A percentile compares a stretch with the other conserved stretches of the same genome.
Conservation (phyloP, 108 stramenopile genomes). For the Nannochloropsis granulata region DNA sequence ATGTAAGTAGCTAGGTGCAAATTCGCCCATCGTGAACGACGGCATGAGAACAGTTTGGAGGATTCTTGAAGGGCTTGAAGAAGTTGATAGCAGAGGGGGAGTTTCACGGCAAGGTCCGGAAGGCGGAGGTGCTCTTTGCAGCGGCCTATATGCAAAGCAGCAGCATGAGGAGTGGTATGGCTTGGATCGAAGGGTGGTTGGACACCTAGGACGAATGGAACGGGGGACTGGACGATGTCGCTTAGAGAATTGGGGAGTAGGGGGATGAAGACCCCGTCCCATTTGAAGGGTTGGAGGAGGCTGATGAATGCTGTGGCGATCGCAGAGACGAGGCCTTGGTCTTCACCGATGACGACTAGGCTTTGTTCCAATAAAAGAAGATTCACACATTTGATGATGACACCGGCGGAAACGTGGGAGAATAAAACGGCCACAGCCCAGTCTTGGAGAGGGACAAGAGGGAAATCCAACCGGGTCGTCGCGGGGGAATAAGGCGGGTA, state of each 20-base stretch:
- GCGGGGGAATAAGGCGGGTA: not conserved
- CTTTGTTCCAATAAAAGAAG: not conserved
- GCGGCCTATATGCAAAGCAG: not conserved
- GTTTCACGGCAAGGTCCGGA: not conserved
- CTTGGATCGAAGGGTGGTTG: not conserved
- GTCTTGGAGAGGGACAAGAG: not conserved
- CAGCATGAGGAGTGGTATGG: not conserved
- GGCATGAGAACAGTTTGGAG: not conserved
- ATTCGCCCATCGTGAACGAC: not conserved
- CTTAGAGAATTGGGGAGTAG: not conserved
- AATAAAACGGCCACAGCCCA: not conserved
- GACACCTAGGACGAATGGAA: not conserved
- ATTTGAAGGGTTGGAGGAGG: not conserved
- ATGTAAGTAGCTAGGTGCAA: not conserved
- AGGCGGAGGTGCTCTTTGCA: not conserved
- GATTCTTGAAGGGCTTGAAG: not conserved
- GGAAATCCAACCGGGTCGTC: not conserved
- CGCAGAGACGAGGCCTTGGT: not conserved
- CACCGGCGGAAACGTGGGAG: not conserved
- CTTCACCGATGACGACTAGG: not conserved
- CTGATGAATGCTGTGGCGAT: not conserved
- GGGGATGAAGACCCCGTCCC: slow-evolving; percentile 1
- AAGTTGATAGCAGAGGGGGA: not conserved
- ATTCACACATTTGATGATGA: not conserved
- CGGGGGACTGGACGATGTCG: not conserved